Percentiles rank a stretch among this genome's conserved stretches.
Conservation (phyloP, 331 rosid species). For the Spiraea crenata region DNA sequence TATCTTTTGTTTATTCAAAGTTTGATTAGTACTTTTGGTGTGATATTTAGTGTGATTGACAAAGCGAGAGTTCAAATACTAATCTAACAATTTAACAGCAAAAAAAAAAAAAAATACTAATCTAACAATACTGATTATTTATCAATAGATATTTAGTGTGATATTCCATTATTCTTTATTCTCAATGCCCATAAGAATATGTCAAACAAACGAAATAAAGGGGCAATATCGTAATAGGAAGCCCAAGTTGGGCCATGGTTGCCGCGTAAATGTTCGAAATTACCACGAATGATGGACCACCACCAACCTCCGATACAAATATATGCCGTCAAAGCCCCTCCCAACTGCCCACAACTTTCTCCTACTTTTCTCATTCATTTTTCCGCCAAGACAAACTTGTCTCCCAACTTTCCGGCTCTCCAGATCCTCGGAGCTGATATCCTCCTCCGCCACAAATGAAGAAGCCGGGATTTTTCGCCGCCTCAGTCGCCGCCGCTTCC, state of each 20-base stretch:
- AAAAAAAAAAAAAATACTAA: too few relatives aligned
- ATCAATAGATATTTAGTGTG: too few relatives aligned
- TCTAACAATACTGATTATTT: too few relatives aligned
- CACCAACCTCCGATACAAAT: conserved; percentile 11
- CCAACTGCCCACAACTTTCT: conserved; percentile 14
- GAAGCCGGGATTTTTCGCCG: conserved; percentile 59
- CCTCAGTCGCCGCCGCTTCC: conserved; percentile 66
- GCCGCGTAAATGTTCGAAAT: conserved; percentile 49
- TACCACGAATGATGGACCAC: not conserved
- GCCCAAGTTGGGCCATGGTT: conserved; percentile 20
- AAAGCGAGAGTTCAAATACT: too few relatives aligned
- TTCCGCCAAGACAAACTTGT: conserved; percentile 18
- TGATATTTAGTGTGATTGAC: too few relatives aligned
- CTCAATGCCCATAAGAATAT: not conserved
- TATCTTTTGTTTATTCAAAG: too few relatives aligned
- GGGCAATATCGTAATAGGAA: conserved; percentile 6
- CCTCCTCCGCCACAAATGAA: conserved; percentile 38
- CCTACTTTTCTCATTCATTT: conserved; percentile 4
- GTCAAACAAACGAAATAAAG: not conserved
- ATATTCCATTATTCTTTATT: too few relatives aligned
- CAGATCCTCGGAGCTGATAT: not conserved
- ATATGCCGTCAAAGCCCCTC: conserved; percentile 34
- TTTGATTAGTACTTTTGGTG: too few relatives aligned
- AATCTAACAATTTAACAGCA: too few relatives aligned
- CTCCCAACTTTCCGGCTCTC: not conserved